phyloP scores from a whole-genome alignment of 75 land plant genomes.

The Cunninghamia lanceolata region DNA sequence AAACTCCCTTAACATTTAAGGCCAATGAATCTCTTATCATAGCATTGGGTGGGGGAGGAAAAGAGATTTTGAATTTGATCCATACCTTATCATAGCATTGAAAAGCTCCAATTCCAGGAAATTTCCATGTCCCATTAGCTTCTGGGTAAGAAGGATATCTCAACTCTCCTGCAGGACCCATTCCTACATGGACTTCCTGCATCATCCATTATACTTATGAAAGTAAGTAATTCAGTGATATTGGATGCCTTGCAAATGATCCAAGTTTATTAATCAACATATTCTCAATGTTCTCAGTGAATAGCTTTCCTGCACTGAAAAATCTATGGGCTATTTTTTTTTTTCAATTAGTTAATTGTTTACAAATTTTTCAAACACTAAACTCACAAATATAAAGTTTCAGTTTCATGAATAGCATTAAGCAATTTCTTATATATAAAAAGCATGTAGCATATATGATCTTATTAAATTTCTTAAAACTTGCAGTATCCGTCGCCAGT shows the following conservation, averaged over 20 bases:
- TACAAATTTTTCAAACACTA: not conserved
- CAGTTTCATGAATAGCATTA: not conserved
- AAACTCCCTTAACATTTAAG: too few species aligned
- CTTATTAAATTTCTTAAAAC: not conserved
- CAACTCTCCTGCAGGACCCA: constrained; percentile 50
- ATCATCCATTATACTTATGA: not conserved
- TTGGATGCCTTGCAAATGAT: not conserved
- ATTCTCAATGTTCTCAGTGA: too few species aligned
- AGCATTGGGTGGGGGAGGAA: not conserved
- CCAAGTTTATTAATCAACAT: not conserved
- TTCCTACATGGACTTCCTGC: constrained; percentile 47
- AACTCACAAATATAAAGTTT: not conserved
- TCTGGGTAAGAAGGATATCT: constrained; percentile 46
- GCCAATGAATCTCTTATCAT: not conserved
- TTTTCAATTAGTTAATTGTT: not conserved
- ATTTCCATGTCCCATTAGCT: constrained; percentile 36
- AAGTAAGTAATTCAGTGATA: not conserved
- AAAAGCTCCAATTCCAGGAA: constrained; percentile 46
- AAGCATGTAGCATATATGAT: not conserved
- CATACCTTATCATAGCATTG: constrained; percentile 41
- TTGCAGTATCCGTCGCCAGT: not conserved
- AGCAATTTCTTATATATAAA: not conserved
- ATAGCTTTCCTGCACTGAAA: too few species aligned
- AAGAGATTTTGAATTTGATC: not conserved
- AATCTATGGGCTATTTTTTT: not conserved